Percentiles rank a stretch among this genome's conserved stretches.
phyloP scores from a whole-genome alignment of 169 alveolate species.

The Babesia ovis region DNA sequence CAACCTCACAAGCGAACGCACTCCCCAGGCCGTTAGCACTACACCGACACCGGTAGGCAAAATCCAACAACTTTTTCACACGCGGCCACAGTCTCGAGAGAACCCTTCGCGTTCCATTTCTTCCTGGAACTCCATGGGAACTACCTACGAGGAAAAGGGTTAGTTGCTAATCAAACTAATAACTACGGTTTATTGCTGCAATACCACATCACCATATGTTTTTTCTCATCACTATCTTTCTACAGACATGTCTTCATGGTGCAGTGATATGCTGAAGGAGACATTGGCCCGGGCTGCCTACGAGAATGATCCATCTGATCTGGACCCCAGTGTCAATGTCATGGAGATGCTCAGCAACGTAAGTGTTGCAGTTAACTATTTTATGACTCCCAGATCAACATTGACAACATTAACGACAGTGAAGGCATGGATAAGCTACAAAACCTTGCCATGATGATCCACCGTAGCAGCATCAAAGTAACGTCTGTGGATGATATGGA shows the following conservation, averaged over 20 bases:
- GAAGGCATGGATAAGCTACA: constrained; percentile 30
- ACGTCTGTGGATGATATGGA: constrained; percentile 71
- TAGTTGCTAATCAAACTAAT: constrained; percentile 1
- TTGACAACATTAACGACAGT: constrained; percentile 20
- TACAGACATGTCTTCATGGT: constrained; percentile 68
- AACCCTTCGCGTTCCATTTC: constrained; percentile 66
- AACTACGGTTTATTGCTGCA: not conserved
- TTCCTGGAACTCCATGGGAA: constrained; percentile 85
- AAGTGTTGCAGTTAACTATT: not conserved
- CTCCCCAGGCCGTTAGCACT: constrained; percentile 59
- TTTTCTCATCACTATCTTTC: too few relatives aligned
- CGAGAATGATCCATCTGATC: constrained; percentile 62
- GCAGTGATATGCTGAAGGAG: constrained; percentile 56
- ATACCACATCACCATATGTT: too few relatives aligned
- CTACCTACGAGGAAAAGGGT: constrained; percentile 85
- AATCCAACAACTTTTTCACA: constrained; percentile 13
- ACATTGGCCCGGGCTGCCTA: constrained; percentile 50
- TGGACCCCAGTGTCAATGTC: constrained; percentile 55
- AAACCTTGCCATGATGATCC: constrained; percentile 57
- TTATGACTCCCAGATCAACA: constrained; percentile 19
- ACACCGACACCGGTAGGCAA: constrained; percentile 35
- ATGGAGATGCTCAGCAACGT: constrained; percentile 68
- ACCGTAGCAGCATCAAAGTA: constrained; percentile 59
- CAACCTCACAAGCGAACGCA: constrained; percentile 40
- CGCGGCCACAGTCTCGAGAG: constrained; percentile 22